Evolutionary conservation across 805 yeast genomes (phyloP).

Genomic region (Metschnikowia sp.): DNA sequence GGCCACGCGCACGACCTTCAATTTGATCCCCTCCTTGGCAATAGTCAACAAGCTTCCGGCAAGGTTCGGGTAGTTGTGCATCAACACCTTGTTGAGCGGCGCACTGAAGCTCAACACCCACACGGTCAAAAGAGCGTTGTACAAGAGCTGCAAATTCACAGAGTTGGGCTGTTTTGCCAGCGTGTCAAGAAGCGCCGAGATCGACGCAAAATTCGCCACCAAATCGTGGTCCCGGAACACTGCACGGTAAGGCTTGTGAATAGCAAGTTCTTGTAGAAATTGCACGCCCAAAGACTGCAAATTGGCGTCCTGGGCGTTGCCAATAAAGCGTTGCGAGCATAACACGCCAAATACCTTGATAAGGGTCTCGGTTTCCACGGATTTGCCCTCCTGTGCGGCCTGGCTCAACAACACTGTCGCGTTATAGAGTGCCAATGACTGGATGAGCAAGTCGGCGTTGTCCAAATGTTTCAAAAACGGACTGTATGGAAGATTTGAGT

Average conservation of each 20-base stretch:
- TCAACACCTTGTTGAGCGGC: slow-evolving; percentile 45
- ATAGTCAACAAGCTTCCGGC: slow-evolving; percentile 52
- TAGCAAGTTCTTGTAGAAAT: slow-evolving; percentile 57
- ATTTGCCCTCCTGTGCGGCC: slow-evolving; percentile 18
- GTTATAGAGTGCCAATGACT: slow-evolving; percentile 53
- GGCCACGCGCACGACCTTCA: slow-evolving; percentile 84
- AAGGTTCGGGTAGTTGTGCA: slow-evolving; percentile 51
- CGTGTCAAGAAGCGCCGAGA: slow-evolving; percentile 27
- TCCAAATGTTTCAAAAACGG: slow-evolving; percentile 53
- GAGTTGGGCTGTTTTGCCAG: slow-evolving; percentile 36
- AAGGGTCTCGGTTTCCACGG: slow-evolving; percentile 37
- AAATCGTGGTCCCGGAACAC: slow-evolving; percentile 41
- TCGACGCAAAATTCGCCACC: slow-evolving; percentile 31
- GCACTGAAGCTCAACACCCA: slow-evolving; percentile 84
- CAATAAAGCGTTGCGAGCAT: slow-evolving; percentile 28
- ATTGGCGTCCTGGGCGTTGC: slow-evolving; percentile 36
- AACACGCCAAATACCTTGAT: slow-evolving; percentile 37
- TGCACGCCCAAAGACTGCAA: slow-evolving; percentile 61
- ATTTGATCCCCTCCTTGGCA: slow-evolving; percentile 82
- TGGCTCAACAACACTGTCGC: slow-evolving; percentile 46
- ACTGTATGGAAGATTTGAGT: slow-evolving; percentile 47
- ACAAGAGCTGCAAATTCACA: slow-evolving; percentile 74
- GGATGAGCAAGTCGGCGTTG: slow-evolving; percentile 54
- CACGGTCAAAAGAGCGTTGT: slow-evolving; percentile 68
- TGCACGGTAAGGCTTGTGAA: slow-evolving; percentile 50